Evolutionary conservation across 805 yeast species (phyloP).

Genomic region (Candida insectalens): DNA sequence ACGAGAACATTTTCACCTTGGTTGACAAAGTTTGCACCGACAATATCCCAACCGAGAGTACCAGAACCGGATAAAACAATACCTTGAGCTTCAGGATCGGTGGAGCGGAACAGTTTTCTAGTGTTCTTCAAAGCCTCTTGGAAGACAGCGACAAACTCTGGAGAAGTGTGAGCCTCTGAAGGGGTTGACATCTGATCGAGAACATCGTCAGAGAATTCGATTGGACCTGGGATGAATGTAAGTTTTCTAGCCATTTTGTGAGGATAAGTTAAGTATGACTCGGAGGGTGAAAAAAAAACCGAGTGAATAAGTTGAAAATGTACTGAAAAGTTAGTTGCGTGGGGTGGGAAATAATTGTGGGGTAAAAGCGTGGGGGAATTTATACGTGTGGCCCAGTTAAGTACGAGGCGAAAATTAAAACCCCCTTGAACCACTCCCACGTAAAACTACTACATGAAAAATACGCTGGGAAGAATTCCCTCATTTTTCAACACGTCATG

Average conservation of each 20-base stretch:
- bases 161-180: conserved; percentile 83
- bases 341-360: too few relatives aligned
- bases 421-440: too few relatives aligned
- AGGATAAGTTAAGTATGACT: neutral
- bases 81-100: conserved; percentile 62
- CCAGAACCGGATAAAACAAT: conserved; percentile 85
- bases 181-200: conserved; percentile 73
- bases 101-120: conserved; percentile 66
- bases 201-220: conserved; percentile 62
- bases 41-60: conserved; percentile 91
- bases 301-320: too few relatives aligned
- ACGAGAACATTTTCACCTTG: conserved; percentile 68
- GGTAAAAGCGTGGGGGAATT: too few relatives aligned
- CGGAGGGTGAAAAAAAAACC: neutral
- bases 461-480: too few relatives aligned
- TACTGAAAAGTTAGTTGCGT: too few relatives aligned
- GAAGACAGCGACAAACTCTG: conserved; percentile 70
- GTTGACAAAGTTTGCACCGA: conserved; percentile 63
- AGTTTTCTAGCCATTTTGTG: conserved; percentile 16
- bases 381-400: too few relatives aligned
- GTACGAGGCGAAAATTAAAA: too few relatives aligned
- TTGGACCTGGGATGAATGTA: conserved; percentile 28
- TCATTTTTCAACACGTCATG: too few relatives aligned
- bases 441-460: too few relatives aligned
- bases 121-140: conserved; percentile 57